Evolutionary conservation across 129 eudicot species (phyloP).

Genomic region (Apium graveolens): DNA sequence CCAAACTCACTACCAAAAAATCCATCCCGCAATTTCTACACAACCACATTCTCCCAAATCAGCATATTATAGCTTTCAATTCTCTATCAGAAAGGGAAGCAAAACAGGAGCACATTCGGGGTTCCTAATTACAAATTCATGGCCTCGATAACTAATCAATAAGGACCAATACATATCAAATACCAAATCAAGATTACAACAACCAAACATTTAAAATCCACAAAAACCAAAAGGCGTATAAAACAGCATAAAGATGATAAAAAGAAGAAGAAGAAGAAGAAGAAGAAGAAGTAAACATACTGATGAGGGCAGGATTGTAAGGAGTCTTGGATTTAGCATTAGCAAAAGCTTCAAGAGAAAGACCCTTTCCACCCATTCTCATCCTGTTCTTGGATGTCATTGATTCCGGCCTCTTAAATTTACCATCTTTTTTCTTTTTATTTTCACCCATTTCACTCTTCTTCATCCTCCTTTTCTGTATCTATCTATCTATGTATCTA

Average conservation of each 20-base stretch:
- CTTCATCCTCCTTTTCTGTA: neutral
- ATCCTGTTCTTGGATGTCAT: slow-evolving; percentile 9
- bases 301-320: slow-evolving; percentile 6
- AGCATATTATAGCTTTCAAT: neutral
- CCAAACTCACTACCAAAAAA: neutral
- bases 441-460: neutral
- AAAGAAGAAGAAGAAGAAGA: no score
- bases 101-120: neutral
- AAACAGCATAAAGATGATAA: neutral
- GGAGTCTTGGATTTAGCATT: slow-evolving; percentile 5
- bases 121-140: neutral
- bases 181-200: neutral
- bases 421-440: neutral
- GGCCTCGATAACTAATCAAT: neutral
- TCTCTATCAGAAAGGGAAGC: neutral
- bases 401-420: slow-evolving; percentile 8
- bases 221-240: neutral
- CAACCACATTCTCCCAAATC: neutral
- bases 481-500: neutral
- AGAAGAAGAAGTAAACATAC: neutral
- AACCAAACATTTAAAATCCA: neutral
- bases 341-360: slow-evolving; percentile 12
- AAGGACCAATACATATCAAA: neutral
- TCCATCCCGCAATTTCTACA: neutral
- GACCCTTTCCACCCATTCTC: slow-evolving; percentile 8